These are phyloP conservation scores for Amylostereum areolatum DNA, from an alignment of 1,284 basidiomycete species.

Conservation along the genomic window DNA sequence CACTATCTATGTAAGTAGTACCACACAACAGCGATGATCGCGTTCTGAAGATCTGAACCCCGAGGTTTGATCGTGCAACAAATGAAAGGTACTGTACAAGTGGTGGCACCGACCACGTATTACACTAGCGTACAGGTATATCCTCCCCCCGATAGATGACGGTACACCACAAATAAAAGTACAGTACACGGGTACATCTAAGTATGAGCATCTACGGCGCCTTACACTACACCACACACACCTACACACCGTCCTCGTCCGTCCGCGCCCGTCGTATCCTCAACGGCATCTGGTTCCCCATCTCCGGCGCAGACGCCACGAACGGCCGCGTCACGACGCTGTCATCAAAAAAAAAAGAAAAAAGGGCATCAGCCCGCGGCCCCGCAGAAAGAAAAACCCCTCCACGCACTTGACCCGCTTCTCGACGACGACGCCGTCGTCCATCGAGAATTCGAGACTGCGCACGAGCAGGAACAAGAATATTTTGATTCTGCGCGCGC, in stretches of 20 bases:
- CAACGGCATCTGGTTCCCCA: slow-evolving; percentile 54
- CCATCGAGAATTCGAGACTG: slow-evolving; percentile 50
- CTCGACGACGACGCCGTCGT: slow-evolving; percentile 49
- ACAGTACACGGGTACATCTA: not conserved
- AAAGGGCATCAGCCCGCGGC: slow-evolving; percentile 7
- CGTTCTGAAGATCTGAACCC: too few relatives aligned
- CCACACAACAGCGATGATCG: too few relatives aligned
- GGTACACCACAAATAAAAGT: too few relatives aligned
- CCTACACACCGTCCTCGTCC: slow-evolving; percentile 7
- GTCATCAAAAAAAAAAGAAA: slow-evolving; percentile 12
- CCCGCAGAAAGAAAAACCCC: slow-evolving; percentile 2
- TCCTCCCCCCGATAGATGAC: too few relatives aligned
- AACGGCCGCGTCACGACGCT: slow-evolving; percentile 53
- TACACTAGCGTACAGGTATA: too few relatives aligned
- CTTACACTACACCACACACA: too few relatives aligned
- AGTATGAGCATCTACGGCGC: too few relatives aligned
- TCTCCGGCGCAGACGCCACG: slow-evolving; percentile 41
- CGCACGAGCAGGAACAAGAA: slow-evolving; percentile 52
- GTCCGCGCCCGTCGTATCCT: slow-evolving; percentile 27
- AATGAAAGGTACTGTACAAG: too few relatives aligned
- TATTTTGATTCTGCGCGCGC: slow-evolving; percentile 50
- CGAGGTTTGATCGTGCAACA: too few relatives aligned
- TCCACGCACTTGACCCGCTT: slow-evolving; percentile 62
- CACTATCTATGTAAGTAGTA: too few relatives aligned
- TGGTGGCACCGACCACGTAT: too few relatives aligned